Percentiles rank a stretch among this genome's conserved stretches.
These are phyloP conservation scores for Lachancea dasiensis DNA, from an alignment of 805 yeast species.

Conservation along the genomic window DNA sequence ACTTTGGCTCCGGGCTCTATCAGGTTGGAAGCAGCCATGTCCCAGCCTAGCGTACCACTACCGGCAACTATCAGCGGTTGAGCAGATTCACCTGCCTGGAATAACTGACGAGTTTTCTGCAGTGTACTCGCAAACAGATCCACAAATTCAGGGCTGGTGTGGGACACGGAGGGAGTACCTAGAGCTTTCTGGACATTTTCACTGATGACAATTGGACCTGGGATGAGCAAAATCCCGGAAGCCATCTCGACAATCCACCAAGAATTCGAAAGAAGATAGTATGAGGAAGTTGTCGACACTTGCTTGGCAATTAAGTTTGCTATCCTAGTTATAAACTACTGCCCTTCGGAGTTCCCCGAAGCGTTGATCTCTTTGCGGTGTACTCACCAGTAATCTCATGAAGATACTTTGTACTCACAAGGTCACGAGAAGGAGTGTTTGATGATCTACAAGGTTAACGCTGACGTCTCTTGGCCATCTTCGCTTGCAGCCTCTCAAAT, in stretches of 20 bases:
- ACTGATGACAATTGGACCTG: constrained; percentile 84
- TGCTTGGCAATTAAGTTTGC: too few species aligned
- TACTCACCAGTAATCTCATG: too few species aligned
- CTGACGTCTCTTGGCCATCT: constrained; percentile 31
- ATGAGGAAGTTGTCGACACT: too few species aligned
- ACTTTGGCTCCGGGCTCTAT: constrained; percentile 60
- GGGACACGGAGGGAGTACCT: constrained; percentile 82
- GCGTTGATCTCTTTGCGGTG: too few species aligned
- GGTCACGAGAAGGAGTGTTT: too few species aligned
- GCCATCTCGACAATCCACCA: too few species aligned
- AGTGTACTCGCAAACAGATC: constrained; percentile 65
- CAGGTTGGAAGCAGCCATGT: constrained; percentile 74
- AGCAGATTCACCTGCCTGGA: constrained; percentile 50
- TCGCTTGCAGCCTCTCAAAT: constrained; percentile 41
- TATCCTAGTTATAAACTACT: too few species aligned
- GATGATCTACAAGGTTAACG: neutral
- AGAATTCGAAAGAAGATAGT: too few species aligned
- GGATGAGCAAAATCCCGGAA: constrained; percentile 48
- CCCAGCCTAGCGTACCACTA: constrained; percentile 96
- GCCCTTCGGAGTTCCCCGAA: too few species aligned
- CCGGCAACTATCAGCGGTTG: constrained; percentile 84
- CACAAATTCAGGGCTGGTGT: constrained; percentile 80
- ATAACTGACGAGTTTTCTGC: constrained; percentile 62
- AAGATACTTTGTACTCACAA: too few species aligned
- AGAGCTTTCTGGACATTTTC: constrained; percentile 73